A percentile compares a stretch with the other conserved stretches of the same genome.
Conservation (phyloP, 176 grass and related monocot species). For the Triticum monococcum region DNA sequence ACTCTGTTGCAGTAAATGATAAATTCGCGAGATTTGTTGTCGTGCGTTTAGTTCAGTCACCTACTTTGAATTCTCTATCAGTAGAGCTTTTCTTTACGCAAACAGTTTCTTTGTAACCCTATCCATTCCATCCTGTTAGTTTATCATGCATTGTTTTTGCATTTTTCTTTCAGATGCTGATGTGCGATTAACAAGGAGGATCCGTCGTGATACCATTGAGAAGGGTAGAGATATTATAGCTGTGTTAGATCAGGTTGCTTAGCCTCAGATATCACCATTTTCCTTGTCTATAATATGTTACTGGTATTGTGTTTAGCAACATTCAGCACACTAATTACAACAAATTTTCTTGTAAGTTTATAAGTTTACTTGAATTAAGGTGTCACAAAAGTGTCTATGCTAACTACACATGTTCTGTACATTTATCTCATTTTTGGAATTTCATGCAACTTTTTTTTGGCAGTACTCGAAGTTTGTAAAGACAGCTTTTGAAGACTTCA, state of each 20-base stretch:
- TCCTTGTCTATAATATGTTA: neutral
- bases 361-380: neutral
- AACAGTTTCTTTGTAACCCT: neutral
- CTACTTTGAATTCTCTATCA: neutral
- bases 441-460: conserved; percentile 16
- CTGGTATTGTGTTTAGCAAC: neutral
- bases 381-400: neutral
- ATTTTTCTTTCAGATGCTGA: conserved; percentile 49
- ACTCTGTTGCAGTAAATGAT: neutral
- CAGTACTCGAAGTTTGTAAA: conserved; percentile 99
- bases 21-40: neutral
- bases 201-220: conserved; percentile 61
- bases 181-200: conserved; percentile 18
- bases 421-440: conserved; percentile 5
- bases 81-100: neutral
- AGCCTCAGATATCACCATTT: conserved; percentile 4
- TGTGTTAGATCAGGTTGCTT: conserved; percentile 88
- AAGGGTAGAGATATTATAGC: conserved; percentile 92
- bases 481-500: conserved; percentile 98
- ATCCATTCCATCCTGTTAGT: conserved; percentile 2
- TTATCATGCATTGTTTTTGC: conserved; percentile 23
- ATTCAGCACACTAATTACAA: neutral
- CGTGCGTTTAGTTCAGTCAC: neutral
- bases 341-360: neutral
- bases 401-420: neutral